phyloP scores from a whole-genome alignment of 352 stramenopile species.

The Phytophthora tubulina region DNA sequence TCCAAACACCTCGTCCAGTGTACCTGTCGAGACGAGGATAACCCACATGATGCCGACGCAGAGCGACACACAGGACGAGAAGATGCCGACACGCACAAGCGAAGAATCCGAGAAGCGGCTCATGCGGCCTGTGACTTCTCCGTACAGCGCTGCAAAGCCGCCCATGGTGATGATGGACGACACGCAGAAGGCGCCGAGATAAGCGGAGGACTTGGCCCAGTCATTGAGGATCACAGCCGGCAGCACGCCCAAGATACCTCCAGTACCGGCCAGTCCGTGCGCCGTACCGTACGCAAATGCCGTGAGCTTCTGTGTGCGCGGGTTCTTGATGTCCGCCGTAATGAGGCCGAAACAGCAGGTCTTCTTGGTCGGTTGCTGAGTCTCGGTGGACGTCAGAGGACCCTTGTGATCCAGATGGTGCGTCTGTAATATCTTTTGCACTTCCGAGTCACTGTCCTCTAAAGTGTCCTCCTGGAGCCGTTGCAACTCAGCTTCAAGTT shows the following conservation, averaged over 20 bases:
- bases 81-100: conserved; percentile 69
- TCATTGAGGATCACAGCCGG: conserved; percentile 89
- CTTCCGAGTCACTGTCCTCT: conserved; percentile 37
- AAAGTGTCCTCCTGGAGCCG: conserved; percentile 15
- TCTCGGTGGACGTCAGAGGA: conserved; percentile 4
- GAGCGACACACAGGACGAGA: conserved; percentile 76
- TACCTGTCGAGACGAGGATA: conserved; percentile 69
- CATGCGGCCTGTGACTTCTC: conserved; percentile 69
- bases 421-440: conserved; percentile 50
- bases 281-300: conserved; percentile 86
- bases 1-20: conserved; percentile 76
- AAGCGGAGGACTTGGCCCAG: conserved; percentile 72
- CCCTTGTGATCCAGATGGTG: conserved; percentile 51
- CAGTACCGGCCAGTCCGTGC: conserved; percentile 83
- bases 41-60: conserved; percentile 78
- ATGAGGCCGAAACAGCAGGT: conserved; percentile 56
- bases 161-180: conserved; percentile 91
- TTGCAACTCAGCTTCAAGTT: conserved; percentile 25
- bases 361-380: conserved; percentile 19
- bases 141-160: conserved; percentile 83
- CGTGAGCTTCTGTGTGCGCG: conserved; percentile 67
- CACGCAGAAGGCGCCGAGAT: conserved; percentile 88
- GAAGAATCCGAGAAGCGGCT: conserved; percentile 67
- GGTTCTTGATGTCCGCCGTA: conserved; percentile 68
- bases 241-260: conserved; percentile 83